Evolutionary conservation across 805 yeast genomes (phyloP).

Genomic region (Candida bentonensis): DNA sequence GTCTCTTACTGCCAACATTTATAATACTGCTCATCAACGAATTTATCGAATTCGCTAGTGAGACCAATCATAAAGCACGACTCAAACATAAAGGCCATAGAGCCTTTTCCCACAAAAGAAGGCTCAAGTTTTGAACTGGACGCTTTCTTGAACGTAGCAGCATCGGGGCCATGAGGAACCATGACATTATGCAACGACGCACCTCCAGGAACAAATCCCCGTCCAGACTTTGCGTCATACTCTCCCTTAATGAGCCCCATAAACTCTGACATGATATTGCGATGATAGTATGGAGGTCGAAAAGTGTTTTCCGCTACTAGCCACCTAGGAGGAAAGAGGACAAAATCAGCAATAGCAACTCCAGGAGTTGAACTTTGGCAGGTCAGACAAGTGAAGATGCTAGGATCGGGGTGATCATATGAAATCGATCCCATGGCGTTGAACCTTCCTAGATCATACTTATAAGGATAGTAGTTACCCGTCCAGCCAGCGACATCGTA

Average conservation of each 20-base stretch:
- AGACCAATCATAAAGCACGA: slow-evolving; percentile 13
- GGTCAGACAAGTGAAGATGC: slow-evolving; percentile 16
- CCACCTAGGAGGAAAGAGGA: slow-evolving; percentile 19
- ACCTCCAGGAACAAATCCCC: slow-evolving; percentile 20
- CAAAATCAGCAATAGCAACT: slow-evolving; percentile 18
- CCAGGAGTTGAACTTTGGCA: slow-evolving; percentile 12
- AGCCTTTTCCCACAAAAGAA: slow-evolving; percentile 13
- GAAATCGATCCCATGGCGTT: slow-evolving; percentile 17
- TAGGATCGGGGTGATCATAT: slow-evolving; percentile 18
- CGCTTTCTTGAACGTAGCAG: slow-evolving; percentile 15
- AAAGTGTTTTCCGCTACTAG: slow-evolving; percentile 17
- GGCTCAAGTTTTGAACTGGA: slow-evolving; percentile 12
- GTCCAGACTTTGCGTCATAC: slow-evolving; percentile 14
- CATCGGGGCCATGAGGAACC: slow-evolving; percentile 19
- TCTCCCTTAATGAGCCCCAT: slow-evolving; percentile 15
- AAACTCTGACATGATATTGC: slow-evolving; percentile 18
- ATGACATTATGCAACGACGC: slow-evolving; percentile 19
- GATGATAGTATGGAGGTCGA: slow-evolving; percentile 19
- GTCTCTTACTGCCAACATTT: not conserved
- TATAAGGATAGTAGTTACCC: slow-evolving; percentile 18
- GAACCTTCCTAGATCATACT: slow-evolving; percentile 17
- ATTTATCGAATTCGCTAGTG: slow-evolving; percentile 6
- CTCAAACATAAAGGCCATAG: slow-evolving; percentile 20
- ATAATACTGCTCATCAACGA: not conserved
- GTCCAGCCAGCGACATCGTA: slow-evolving; percentile 19